Evolutionary conservation across 805 yeast genomes (phyloP), one percentile per base, ranked within the genome.

Genomic region (Groenewaldozyma tartarivorans): DNA sequence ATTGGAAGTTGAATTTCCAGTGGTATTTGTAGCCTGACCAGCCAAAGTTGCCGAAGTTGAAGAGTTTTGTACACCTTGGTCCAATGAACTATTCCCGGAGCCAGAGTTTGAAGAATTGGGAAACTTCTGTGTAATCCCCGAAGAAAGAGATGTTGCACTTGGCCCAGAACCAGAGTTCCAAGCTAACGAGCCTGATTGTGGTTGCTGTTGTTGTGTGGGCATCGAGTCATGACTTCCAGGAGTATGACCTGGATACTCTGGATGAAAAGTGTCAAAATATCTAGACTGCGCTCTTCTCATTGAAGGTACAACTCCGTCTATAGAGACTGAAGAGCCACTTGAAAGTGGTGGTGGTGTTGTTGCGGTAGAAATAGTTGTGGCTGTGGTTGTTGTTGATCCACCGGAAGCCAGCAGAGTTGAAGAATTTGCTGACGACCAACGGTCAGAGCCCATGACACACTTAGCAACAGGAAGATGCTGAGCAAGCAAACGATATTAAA

Each of bases 221-320:
- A n/a, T 11, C 22, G 16, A 17, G 13, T 6, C 11, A 11, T 20
- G 34, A 34, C 16, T 17, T 20, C 7, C 35, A 34, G 35, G 36
- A 42, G 29, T 13, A 24, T 24, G 11, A 24, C 13, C 13, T 9
- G 29, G 7, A 24, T 24, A 13, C 7, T 24, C 29, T 9, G 29
- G 13, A 24, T 24, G 29, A 35, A 48, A 48, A 20, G 47, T 37
- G 21, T 50, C 54, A 34, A 50, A 50, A 38, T 50, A 51, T n/a
- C 54, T 42, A 35, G 53, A 49, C 20, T 50, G 53, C 9, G 48
- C 46, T 21, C 53, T 37, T 35, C 46, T 21, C n/a, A 46, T n/a
- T 29, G 39, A 19, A 22, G 39, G 31, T 22, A 26, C 29, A n/a
- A n/a, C n/a, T n/a, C n/a, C n/a, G n/a, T n/a, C n/a, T n/a, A n/a